Evolutionary conservation across 73 alveolate genomes (phyloP), one percentile per base, ranked within the genome.

Genomic region (Diophrys appendiculata): DNA sequence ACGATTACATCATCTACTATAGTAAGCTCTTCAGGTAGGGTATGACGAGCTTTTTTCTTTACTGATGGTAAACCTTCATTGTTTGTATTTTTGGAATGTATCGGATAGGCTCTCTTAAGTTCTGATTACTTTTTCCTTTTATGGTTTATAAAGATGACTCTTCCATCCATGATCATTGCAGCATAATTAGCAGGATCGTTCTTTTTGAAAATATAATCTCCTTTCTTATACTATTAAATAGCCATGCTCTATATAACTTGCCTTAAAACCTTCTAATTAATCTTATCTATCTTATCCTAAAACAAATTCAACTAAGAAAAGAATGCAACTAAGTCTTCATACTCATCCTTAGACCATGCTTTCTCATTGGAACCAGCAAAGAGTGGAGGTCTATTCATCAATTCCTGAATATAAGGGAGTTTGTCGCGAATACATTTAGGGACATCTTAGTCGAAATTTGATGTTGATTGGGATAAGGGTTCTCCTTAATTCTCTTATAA

Each of bases 361-460:
- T 43, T 43, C 60, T 43, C 60, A 43, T 43, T 43, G 5, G 60
- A 43, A 43, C 60, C 60, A 43, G 60, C n/a, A n/a, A n/a, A n/a
- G n/a, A n/a, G n/a, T n/a, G n/a, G n/a, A n/a, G n/a, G n/a, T n/a
- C n/a, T n/a, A n/a, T n/a, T n/a, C n/a, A n/a, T n/a, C n/a, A n/a
- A n/a, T n/a, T n/a, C n/a, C n/a, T n/a, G n/a, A n/a, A n/a, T n/a
- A n/a, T n/a, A n/a, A n/a, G n/a, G n/a, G n/a, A n/a, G n/a, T n/a
- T n/a, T n/a, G n/a, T n/a, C n/a, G n/a, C n/a, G n/a, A n/a, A n/a
- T n/a, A n/a, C n/a, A n/a, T n/a, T n/a, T n/a, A n/a, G n/a, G n/a
- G n/a, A n/a, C n/a, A n/a, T n/a, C n/a, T n/a, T n/a, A n/a, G n/a
- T n/a, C n/a, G n/a, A n/a, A n/a, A n/a, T n/a, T n/a, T n/a, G n/a